Percentiles rank a stretch among this genome's conserved stretches.
Conservation (phyloP, 192 early-diverging fungal genomes). For the Coemansia reversa region DNA sequence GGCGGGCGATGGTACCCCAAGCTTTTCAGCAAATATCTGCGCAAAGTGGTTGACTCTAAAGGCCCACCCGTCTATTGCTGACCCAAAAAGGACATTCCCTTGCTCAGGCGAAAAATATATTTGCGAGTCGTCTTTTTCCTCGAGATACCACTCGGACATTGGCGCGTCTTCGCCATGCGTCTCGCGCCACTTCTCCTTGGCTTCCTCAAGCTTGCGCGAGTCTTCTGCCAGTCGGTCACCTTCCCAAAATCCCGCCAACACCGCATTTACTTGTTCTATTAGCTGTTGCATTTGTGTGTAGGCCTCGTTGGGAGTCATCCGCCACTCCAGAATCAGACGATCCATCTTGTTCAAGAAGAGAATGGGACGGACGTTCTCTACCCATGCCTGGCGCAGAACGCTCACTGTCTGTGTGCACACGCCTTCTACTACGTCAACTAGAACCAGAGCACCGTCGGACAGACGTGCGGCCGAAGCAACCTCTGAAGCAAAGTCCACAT, state of each 20-base stretch:
- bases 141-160: conserved; percentile 75
- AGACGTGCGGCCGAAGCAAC: conserved; percentile 98
- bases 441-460: conserved; percentile 91
- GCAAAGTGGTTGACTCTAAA: conserved; percentile 95
- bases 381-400: conserved; percentile 93
- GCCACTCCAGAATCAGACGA: conserved; percentile 88
- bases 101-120: conserved; percentile 94
- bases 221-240: conserved; percentile 83
- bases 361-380: conserved; percentile 87
- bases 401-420: conserved; percentile 99
- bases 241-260: conserved; percentile 91
- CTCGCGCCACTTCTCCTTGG: conserved; percentile 55
- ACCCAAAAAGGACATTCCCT: conserved; percentile 96
- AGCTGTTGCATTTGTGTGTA: conserved; percentile 91
- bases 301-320: conserved; percentile 89
- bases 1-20: conserved; percentile 52
- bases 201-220: conserved; percentile 66
- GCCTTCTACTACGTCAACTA: conserved; percentile 98
- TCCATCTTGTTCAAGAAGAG: conserved; percentile 99
- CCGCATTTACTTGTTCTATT: conserved; percentile 95
- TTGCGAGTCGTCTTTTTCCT: conserved; percentile 89
- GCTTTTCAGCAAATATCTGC: conserved; percentile 81
- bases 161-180: conserved; percentile 56
- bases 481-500: conserved; percentile 97
- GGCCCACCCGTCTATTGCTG: conserved; percentile 98